phyloP scores from a whole-genome alignment of 140 eudicot genomes.

The Stevia rebaudiana region DNA sequence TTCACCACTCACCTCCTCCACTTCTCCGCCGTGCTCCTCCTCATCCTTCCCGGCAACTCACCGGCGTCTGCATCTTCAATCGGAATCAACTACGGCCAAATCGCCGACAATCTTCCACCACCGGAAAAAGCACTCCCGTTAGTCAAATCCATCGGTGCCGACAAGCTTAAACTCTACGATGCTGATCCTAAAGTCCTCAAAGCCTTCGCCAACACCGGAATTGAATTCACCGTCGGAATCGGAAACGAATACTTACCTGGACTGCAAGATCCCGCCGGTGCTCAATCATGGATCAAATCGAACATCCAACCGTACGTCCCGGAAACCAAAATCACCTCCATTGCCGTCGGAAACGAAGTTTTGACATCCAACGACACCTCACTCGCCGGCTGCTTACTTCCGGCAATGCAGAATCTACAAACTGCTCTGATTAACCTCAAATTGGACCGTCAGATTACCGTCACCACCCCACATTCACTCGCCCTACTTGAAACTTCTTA shows the following conservation, averaged over 20 bases:
- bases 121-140: slow-evolving; percentile 56
- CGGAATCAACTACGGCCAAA: slow-evolving; percentile 89
- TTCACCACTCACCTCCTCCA: slow-evolving; percentile 24
- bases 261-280: slow-evolving; percentile 50
- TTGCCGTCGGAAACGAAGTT: slow-evolving; percentile 86
- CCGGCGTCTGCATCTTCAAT: slow-evolving; percentile 31
- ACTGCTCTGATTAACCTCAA: slow-evolving; percentile 48
- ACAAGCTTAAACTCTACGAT: slow-evolving; percentile 74
- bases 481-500: slow-evolving; percentile 62
- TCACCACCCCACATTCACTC: slow-evolving; percentile 76
- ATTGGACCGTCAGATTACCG: slow-evolving; percentile 50
- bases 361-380: slow-evolving; percentile 58
- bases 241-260: slow-evolving; percentile 55
- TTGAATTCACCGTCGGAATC: slow-evolving; percentile 59
- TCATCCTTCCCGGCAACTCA: slow-evolving; percentile 4
- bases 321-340: slow-evolving; percentile 62
- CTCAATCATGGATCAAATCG: slow-evolving; percentile 60
- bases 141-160: slow-evolving; percentile 64
- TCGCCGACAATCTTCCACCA: slow-evolving; percentile 77
- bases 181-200: slow-evolving; percentile 72
- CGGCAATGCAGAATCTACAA: slow-evolving; percentile 77
- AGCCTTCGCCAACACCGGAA: slow-evolving; percentile 70
- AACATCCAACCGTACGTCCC: slow-evolving; percentile 60
- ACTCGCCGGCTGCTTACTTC: slow-evolving; percentile 51
- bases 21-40: slow-evolving; percentile 19